These are phyloP conservation scores for Pluteus cervinus DNA, from an alignment of 768 basidiomycete species.

Conservation along the genomic window DNA sequence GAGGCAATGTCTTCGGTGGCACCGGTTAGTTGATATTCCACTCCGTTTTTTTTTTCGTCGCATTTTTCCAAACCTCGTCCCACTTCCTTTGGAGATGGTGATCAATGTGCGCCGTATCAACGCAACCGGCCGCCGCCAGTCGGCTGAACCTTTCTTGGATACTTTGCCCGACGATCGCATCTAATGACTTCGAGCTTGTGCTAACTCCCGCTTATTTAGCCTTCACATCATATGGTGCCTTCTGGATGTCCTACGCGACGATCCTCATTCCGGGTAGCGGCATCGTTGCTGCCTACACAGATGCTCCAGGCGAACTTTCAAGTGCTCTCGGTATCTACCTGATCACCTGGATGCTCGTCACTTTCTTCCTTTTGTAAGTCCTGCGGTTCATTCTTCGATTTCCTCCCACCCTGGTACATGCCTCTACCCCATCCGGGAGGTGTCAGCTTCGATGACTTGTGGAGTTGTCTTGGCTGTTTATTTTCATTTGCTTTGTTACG, in stretches of 20 bases:
- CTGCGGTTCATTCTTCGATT: constrained; percentile 2
- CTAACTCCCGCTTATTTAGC: too few relatives aligned
- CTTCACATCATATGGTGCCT: constrained; percentile 62
- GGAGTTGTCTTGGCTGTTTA: too few relatives aligned
- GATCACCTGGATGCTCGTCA: constrained; percentile 54
- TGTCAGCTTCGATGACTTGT: too few relatives aligned
- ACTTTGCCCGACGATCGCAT: too few relatives aligned
- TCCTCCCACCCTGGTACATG: too few relatives aligned
- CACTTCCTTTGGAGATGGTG: background rate
- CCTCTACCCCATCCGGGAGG: too few relatives aligned
- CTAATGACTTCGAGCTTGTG: too few relatives aligned
- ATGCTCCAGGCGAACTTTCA: constrained; percentile 19
- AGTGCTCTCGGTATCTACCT: constrained; percentile 54
- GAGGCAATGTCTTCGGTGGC: constrained; percentile 52
- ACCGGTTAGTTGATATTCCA: constrained; percentile 33
- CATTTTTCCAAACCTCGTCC: constrained; percentile 4
- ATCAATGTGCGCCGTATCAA: too few relatives aligned
- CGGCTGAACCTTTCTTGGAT: too few relatives aligned
- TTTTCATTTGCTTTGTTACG: too few relatives aligned
- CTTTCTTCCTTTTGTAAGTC: constrained; percentile 44
- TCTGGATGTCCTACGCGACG: constrained; percentile 63
- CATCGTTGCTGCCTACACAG: constrained; percentile 38
- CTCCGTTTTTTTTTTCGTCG: background rate
- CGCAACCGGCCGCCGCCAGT: too few relatives aligned
- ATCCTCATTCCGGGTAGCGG: constrained; percentile 54